Base-by-base conservation (phyloP, 371 early-diverging fungal genomes). In the Thermomucor indicae-seudaticae region DNA sequence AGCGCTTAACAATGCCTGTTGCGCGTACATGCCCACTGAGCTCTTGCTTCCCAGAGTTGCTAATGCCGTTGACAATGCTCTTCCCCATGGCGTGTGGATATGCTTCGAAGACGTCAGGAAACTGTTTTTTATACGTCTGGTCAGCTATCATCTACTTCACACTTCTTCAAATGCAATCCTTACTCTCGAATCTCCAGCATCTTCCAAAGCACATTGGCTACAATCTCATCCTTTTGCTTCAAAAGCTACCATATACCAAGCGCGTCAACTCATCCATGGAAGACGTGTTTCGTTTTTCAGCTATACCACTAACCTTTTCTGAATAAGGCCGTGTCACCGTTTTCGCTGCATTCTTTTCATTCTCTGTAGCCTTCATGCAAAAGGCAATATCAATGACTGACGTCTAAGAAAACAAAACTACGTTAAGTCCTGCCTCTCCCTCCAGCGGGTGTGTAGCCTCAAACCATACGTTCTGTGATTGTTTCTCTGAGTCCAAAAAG, bases 1-100 rank as follows among this genome's bases (percentile, higher is more conserved):
- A 6, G 84, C 85, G 23, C 75, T 62, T 46, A 84, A 63, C 14
- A 82, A 57, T 12, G 78, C 75, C 57, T 83, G 84, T 59, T 80
- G 83, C 11, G 62, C 65, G 1, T 54, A 23, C 27, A 49, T 42
- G 39, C 35, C 56, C 40, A 16, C 40, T 51, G 35, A 54, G 43
- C 24, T 48, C 2, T 53, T 24, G 5, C 14, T 29, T 17, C 30
- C 23, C 11, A 40, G 20, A 11, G 46, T 49, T 3, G 30, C 29
- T 31, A 78, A 39, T 6, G 71, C 67, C n/a, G 46, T 51, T 35
- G 59, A 37, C 16, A 78, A 53, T 14, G 75, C 81, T 25, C 55
- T 50, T 12, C 79, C 79, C 75, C 75, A 78, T 17, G 67, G 62
- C 17, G 76, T 73, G 39, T 65, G 59, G 17, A 65, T 64, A 60